Evolutionary conservation across 2,329 filamentous ascomycete species (phyloP).

Genomic region (Epichloe elymi): DNA sequence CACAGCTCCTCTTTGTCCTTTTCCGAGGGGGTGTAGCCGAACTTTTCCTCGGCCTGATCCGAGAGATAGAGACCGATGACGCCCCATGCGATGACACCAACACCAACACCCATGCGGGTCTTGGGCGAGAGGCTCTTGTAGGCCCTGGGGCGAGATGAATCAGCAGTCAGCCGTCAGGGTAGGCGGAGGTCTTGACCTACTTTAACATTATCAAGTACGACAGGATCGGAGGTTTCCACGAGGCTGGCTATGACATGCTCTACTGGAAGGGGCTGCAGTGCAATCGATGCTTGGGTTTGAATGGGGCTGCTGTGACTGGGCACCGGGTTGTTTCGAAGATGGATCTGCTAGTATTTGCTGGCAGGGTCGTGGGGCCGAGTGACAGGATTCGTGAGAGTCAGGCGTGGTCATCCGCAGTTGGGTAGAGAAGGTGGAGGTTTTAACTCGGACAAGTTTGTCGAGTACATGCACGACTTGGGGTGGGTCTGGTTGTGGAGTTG

Average conservation of each 20-base stretch:
- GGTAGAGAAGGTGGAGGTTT: no score
- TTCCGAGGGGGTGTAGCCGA: slow-evolving; percentile 62
- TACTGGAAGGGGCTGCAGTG: no score
- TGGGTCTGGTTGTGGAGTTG: no score
- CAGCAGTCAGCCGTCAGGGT: not conserved
- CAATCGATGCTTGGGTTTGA: no score
- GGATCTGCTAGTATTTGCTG: not conserved
- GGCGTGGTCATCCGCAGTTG: not conserved
- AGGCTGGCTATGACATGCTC: no score
- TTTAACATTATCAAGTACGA: no score
- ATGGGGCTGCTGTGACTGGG: no score
- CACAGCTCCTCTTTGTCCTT: slow-evolving; percentile 58
- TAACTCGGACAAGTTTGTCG: no score
- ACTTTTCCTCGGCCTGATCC: slow-evolving; percentile 57
- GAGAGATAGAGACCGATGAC: slow-evolving; percentile 58
- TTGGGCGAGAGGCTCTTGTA: slow-evolving; percentile 61
- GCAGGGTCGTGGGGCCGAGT: not conserved
- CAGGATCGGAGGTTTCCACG: no score
- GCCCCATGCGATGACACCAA: slow-evolving; percentile 66
- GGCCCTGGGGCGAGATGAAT: slow-evolving; percentile 31
- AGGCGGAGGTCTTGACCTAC: no score
- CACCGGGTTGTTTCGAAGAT: no score
- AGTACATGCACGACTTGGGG: no score
- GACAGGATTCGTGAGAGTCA: not conserved
- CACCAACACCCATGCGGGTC: slow-evolving; percentile 58